phyloP scores from a whole-genome alignment of 139 green algal species.

The Micractinium sp. region DNA sequence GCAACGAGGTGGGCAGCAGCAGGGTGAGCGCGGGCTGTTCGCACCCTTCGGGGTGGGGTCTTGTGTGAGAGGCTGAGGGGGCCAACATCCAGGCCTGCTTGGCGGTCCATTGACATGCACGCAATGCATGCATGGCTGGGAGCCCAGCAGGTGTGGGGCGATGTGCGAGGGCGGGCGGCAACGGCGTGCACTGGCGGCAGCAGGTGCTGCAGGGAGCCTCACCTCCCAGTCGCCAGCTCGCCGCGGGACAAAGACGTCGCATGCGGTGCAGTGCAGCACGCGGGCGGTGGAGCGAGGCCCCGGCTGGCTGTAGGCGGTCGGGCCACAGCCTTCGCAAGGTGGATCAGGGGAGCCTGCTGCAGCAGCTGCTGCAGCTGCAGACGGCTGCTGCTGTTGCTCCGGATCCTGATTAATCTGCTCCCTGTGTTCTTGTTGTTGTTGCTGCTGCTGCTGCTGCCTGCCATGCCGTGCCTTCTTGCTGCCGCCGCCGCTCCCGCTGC shows the following conservation, averaged over 20 bases:
- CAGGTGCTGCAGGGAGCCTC: not conserved
- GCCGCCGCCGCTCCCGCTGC: not conserved
- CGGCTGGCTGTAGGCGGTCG: not conserved
- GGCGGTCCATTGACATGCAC: no score
- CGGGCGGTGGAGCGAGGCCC: conserved; percentile 6
- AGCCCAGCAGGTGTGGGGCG: no score
- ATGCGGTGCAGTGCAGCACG: conserved; percentile 23
- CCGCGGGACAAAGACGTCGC: conserved; percentile 39
- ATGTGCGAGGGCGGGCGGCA: no score
- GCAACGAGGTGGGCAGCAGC: not conserved
- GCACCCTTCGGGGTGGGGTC: no score
- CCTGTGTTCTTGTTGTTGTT: not conserved
- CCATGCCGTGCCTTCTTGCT: not conserved
- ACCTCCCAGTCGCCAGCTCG: conserved; percentile 34
- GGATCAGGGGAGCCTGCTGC: not conserved
- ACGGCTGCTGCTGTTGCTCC: conserved; percentile 9
- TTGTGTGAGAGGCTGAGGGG: not conserved
- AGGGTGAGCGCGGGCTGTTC: no score
- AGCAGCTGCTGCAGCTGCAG: not conserved
- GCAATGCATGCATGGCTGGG: no score
- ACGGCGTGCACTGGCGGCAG: not conserved
- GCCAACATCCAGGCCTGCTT: no score
- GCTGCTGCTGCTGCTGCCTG: not conserved
- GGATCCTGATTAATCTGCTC: not conserved
- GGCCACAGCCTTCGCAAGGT: not conserved